Percentiles rank a stretch among this genome's conserved stretches.
Evolutionary conservation across 345 rosid species (phyloP).

Genomic region (Eucalyptus pauciflora): DNA sequence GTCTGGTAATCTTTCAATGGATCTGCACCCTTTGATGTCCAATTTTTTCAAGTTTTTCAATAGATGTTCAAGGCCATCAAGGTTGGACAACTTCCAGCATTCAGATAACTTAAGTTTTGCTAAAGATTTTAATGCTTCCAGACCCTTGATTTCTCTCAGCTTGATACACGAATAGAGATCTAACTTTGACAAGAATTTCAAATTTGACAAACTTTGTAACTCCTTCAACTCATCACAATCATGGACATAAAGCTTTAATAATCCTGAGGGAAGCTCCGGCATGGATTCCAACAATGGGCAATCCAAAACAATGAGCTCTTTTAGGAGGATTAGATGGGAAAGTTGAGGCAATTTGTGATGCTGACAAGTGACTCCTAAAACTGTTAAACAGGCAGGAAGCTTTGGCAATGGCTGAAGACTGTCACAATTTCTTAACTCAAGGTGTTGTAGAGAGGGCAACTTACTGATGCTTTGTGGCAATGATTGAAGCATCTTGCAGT

Average conservation of each 20-base stretch:
- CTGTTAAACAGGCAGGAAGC: background rate
- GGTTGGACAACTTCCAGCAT: too few species aligned
- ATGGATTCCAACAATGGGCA: background rate
- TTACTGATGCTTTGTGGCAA: too few species aligned
- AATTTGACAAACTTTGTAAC: background rate
- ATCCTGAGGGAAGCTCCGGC: background rate
- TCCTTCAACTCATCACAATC: background rate
- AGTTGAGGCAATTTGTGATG: background rate
- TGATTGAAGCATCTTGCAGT: background rate
- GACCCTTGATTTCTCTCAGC: too few species aligned
- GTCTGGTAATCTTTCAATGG: too few species aligned
- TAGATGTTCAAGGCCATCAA: too few species aligned
- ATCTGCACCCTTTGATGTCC: too few species aligned
- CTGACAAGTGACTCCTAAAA: background rate
- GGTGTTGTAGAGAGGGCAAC: too few species aligned
- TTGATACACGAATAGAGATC: background rate
- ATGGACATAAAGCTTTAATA: rapidly evolving
- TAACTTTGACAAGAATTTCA: background rate
- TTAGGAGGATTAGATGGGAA: background rate
- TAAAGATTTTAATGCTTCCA: too few species aligned
- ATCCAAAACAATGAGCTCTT: background rate
- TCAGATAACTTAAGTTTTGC: too few species aligned
- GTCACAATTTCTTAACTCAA: too few species aligned
- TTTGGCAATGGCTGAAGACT: background rate
- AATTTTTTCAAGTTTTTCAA: too few species aligned